Base-by-base conservation (phyloP, 2,329 filamentous ascomycete genomes). In the Mycosphaerella arachidis region DNA sequence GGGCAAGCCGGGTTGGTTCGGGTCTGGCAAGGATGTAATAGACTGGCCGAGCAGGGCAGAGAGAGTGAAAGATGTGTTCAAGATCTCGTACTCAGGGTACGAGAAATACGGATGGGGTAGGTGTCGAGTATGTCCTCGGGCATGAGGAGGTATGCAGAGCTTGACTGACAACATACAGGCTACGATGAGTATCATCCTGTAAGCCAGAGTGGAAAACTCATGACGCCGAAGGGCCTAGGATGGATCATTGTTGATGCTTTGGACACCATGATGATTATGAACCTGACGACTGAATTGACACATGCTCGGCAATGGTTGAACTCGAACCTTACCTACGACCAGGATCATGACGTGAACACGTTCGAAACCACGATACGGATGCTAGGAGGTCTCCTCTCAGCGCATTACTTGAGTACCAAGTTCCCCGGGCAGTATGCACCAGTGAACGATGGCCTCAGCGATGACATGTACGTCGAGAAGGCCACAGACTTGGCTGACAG, bases 281-380 rank as follows among this genome's bases (percentile, higher is more conserved):
- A 97, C 74, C 81, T 96, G 65, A 97, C 93, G 13, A 89, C 86
- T 33, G 87, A 92, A 63, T 82, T 99, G 43, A 83, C 86, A 40
- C 87, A 95, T 70, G 93, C 94, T 30, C 84, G 93, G 58, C 85
- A 96, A 71, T 99, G 94, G 94, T 86, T 99, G 52, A 82, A 90
- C 1, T 87, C 86, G 4, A 86, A 86, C 7, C 77, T 97, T 63
- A 87, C 86, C 10, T 97, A 95, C 77, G 87, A 97, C 61, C 91
- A 96, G 74, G 83, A 97, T 70, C 92, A 97, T 73, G 91, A 97
- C 73, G 93, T 99, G 58, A 97, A 92, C 74, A 97, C 92, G 0
- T 99, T 97, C 69, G 94, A 99, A 78, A 97, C 93, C 7, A 97
- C 93, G 0, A 97, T 97, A 69, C 89, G 94, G 55, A 97, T 97